Percentiles rank a stretch among this genome's conserved stretches.
These are phyloP conservation scores for Rubia occidens DNA, from an alignment of 305 asterid species.

Conservation along the genomic window DNA sequence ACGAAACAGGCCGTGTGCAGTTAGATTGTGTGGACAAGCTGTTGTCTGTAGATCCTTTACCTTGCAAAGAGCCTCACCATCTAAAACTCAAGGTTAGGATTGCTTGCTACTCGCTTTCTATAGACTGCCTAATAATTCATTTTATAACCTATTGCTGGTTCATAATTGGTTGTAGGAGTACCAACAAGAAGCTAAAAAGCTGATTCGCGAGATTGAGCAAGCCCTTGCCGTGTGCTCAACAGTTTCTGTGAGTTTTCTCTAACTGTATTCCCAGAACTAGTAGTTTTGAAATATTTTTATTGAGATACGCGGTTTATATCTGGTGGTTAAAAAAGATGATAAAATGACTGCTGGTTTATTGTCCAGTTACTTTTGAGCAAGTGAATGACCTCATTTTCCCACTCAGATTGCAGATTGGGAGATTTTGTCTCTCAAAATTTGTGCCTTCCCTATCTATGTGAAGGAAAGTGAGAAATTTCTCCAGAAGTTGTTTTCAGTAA, in stretches of 20 bases:
- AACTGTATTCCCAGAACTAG: conserved; percentile 10
- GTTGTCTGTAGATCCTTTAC: conserved; percentile 40
- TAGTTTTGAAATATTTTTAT: conserved; percentile 2
- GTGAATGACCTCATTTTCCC: conserved; percentile 1
- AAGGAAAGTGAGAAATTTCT: conserved; percentile 52
- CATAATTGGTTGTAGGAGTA: conserved; percentile 40
- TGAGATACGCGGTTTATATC: neutral
- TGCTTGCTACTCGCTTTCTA: conserved; percentile 9
- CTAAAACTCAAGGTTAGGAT: conserved; percentile 53
- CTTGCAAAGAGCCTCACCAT: conserved; percentile 56
- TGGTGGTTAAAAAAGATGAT: neutral
- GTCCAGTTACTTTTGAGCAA: neutral
- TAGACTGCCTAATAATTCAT: conserved; percentile 6
- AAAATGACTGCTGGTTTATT: neutral
- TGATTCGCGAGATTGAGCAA: conserved; percentile 60
- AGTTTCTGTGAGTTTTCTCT: conserved; percentile 38
- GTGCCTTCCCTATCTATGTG: conserved; percentile 46
- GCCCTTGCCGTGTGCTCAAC: conserved; percentile 40
- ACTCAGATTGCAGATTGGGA: conserved; percentile 69
- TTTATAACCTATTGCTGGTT: conserved; percentile 18
- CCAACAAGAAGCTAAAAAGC: conserved; percentile 44
- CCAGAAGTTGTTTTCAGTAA: conserved; percentile 55
- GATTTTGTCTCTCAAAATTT: conserved; percentile 41
- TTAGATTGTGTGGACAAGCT: conserved; percentile 51
- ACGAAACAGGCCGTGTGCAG: conserved; percentile 37